phyloP scores from a whole-genome alignment of 2,329 filamentous ascomycete genomes.

The Ambrosiella beaveri region DNA sequence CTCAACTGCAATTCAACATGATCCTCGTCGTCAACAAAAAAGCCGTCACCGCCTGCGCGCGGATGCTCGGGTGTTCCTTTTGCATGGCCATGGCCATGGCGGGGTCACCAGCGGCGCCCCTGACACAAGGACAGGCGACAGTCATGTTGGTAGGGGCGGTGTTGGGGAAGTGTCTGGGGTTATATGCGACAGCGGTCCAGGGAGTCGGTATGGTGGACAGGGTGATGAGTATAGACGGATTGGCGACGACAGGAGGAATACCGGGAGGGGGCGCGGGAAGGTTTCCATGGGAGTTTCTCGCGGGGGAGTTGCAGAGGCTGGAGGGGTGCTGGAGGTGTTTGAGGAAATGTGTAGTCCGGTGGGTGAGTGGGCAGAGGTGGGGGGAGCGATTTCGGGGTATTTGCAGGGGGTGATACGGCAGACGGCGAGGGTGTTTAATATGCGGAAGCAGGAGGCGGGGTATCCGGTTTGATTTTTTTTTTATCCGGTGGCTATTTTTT shows the following conservation, averaged over 20 bases:
- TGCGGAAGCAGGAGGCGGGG: conserved; percentile 19
- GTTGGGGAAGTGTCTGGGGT: background rate
- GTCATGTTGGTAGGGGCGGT: conserved; percentile 24
- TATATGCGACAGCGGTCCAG: background rate
- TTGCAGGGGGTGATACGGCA: conserved; percentile 27
- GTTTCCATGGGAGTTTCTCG: conserved; percentile 7
- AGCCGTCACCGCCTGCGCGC: conserved; percentile 30
- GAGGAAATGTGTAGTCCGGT: conserved; percentile 26
- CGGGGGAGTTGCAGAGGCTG: conserved; percentile 19
- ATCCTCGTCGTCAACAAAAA: conserved; percentile 29
- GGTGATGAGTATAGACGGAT: background rate
- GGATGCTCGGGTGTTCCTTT: conserved; percentile 27
- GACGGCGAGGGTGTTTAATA: conserved; percentile 25
- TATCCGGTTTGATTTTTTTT: background rate
- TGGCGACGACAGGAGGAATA: background rate
- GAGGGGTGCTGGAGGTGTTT: conserved; percentile 30
- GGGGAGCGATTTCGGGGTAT: conserved; percentile 25
- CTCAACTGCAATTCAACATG: conserved; percentile 24
- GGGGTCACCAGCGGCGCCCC: conserved; percentile 1
- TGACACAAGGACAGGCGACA: conserved; percentile 25
- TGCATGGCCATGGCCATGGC: conserved; percentile 22
- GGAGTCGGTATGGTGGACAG: background rate
- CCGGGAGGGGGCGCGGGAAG: background rate
- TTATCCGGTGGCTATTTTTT: background rate
- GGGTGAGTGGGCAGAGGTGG: conserved; percentile 22